Evolutionary conservation across 371 early-diverging fungal genomes (phyloP).

Genomic region (Mortierella sp.): DNA sequence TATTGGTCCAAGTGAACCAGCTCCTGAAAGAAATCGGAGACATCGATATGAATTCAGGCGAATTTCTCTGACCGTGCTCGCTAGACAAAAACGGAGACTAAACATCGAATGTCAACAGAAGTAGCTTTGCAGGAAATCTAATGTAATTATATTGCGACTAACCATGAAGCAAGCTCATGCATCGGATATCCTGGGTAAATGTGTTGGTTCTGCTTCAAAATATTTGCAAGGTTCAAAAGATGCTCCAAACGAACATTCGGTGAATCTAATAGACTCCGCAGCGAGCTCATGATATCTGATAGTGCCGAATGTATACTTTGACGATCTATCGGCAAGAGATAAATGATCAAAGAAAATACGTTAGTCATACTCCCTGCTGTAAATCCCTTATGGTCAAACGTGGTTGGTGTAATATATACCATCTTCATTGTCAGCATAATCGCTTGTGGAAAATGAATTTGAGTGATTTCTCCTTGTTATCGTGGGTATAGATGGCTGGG

Average conservation of each 20-base stretch:
- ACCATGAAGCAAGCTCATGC: conserved; percentile 50
- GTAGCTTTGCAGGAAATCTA: too few relatives aligned
- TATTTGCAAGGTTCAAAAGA: conserved; percentile 41
- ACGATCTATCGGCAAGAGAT: conserved; percentile 25
- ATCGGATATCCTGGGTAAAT: conserved; percentile 50
- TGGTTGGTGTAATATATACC: conserved; percentile 19
- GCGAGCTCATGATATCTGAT: conserved; percentile 38
- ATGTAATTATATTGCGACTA: not conserved
- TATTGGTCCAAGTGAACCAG: conserved; percentile 42
- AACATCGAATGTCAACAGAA: not conserved
- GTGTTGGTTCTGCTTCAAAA: conserved; percentile 50
- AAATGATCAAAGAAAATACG: not conserved
- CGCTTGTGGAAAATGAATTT: conserved; percentile 54
- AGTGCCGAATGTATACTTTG: conserved; percentile 49
- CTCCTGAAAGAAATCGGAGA: conserved; percentile 43
- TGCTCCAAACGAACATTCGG: conserved; percentile 48
- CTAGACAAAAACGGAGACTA: conserved; percentile 68
- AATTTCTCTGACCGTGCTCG: conserved; percentile 66
- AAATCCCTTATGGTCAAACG: too few relatives aligned
- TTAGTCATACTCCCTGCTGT: not conserved
- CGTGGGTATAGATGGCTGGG: conserved; percentile 33
- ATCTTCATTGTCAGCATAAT: conserved; percentile 55
- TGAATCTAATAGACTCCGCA: conserved; percentile 35
- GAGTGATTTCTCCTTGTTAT: conserved; percentile 46
- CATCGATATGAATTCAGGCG: conserved; percentile 60